Base-by-base conservation (phyloP, 2,329 filamentous ascomycete species). In the Xylariales sp. region DNA sequence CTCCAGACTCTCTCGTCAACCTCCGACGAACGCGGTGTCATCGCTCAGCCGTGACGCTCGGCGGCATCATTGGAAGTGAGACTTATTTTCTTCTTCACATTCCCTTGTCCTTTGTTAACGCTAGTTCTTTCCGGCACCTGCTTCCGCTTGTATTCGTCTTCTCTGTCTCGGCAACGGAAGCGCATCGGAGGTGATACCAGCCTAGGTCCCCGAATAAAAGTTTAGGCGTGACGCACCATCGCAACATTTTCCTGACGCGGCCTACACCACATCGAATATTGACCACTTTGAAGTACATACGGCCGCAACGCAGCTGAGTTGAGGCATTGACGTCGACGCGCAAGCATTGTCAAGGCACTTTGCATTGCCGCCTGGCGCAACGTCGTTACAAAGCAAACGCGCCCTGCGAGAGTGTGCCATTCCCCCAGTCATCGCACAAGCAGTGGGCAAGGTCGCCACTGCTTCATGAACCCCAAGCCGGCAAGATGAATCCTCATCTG, bases 401-500 rank as follows among this genome's bases (percentile, higher is more conserved):
- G 29, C 29, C 29, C 29, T n/a, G n/a, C n/a, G n/a, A n/a, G 25
- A 18, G 37, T 25, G 37, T 31, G 15, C 37, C 21, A n/a, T n/a
- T 24, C 22, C 21, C 19, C 31, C 25, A 3, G 14, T 33, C 6
- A 49, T 49, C 46, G 48, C 47, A 25, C 51, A 47, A 52, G 58
- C 52, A 50, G 57, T 57, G 58, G 52, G 32, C 39, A 20, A 16
- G n/a, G 15, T 42, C 15, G 39, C 39, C 56, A 49, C 54, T 57
- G 52, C 54, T 55, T 54, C 47, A 47, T 52, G 40, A 57, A 53
- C 63, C 76, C 76, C 74, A 78, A 68, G 76, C 77, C 79, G 80
- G 78, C 78, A 86, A 76, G 82, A 88, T 88, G 83, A 84, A 81
- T 71, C 72, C 72, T 68, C 80, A 84, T 83, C 80, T 84, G 80